Evolutionary conservation across 352 stramenopile species (phyloP).

Genomic region (Hyaloperonospora brassicae): DNA sequence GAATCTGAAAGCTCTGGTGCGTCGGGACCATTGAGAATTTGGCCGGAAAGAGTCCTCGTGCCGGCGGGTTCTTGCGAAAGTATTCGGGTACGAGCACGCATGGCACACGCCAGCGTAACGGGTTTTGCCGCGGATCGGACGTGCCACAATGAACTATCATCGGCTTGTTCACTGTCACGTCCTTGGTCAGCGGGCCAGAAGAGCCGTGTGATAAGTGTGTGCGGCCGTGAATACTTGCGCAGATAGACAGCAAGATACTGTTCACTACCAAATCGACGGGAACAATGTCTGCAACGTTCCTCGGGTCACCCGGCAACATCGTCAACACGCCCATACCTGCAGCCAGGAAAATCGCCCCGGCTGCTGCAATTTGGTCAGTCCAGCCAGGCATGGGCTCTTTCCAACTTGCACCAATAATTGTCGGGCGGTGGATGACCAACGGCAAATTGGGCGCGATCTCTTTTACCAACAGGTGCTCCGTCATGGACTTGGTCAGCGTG

Average conservation of each 20-base stretch:
- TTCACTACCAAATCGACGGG: slow-evolving; percentile 78
- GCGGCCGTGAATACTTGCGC: slow-evolving; percentile 28
- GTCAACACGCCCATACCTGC: slow-evolving; percentile 72
- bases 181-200: slow-evolving; percentile 1
- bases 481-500: slow-evolving; percentile 85
- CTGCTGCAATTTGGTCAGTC: slow-evolving; percentile 74
- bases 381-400: slow-evolving; percentile 80
- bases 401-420: slow-evolving; percentile 82
- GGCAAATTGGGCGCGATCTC: slow-evolving; percentile 40
- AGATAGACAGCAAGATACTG: slow-evolving; percentile 53
- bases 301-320: slow-evolving; percentile 67
- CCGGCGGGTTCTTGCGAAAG: slow-evolving; percentile 60
- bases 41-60: slow-evolving; percentile 38
- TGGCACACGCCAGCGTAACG: slow-evolving; percentile 70
- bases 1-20: slow-evolving; percentile 72
- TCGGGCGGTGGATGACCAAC: slow-evolving; percentile 72
- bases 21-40: slow-evolving; percentile 79
- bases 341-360: slow-evolving; percentile 72
- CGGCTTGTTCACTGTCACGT: slow-evolving; percentile 23
- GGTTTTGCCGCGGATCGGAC: slow-evolving; percentile 69
- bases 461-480: slow-evolving; percentile 63
- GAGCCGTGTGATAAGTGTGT: slow-evolving; percentile 1
- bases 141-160: slow-evolving; percentile 72
- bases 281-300: slow-evolving; percentile 78
- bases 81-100: slow-evolving; percentile 53